phyloP scores from a whole-genome alignment of 164 flowering plant species.

The Chimonanthus salicifolius region DNA sequence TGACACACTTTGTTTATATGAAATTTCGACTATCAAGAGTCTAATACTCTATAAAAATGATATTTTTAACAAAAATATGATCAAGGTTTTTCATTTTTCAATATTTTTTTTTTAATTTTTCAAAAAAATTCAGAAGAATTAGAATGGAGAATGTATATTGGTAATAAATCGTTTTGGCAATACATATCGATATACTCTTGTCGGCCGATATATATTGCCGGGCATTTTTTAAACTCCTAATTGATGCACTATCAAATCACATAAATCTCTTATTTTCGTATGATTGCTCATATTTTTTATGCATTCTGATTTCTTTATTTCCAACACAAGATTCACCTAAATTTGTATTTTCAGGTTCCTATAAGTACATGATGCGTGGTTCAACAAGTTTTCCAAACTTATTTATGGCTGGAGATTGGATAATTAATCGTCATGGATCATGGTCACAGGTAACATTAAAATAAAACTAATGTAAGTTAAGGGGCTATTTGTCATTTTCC shows the following conservation, averaged over 20 bases:
- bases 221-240: too few species aligned
- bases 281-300: neutral
- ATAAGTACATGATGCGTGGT: conserved; percentile 62
- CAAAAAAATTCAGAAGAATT: neutral
- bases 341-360: conserved; percentile 57
- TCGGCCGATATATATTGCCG: too few species aligned
- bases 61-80: too few species aligned
- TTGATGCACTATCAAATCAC: neutral
- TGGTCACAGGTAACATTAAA: conserved; percentile 48
- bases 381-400: conserved; percentile 55
- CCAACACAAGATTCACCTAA: too few species aligned
- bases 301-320: too few species aligned
- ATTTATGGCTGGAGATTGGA: conserved; percentile 75
- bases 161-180: too few species aligned
- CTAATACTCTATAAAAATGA: too few species aligned
- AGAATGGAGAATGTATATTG: too few species aligned
- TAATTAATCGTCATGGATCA: conserved; percentile 60
- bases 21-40: neutral
- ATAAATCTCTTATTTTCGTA: neutral
- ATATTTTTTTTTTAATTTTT: too few species aligned
- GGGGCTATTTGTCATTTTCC: neutral
- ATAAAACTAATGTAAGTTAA: neutral
- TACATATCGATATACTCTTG: too few species aligned
- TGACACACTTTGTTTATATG: neutral
- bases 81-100: too few species aligned